phyloP scores from a whole-genome alignment of 2,329 filamentous ascomycete genomes.

The Colletotrichum tofieldiae region DNA sequence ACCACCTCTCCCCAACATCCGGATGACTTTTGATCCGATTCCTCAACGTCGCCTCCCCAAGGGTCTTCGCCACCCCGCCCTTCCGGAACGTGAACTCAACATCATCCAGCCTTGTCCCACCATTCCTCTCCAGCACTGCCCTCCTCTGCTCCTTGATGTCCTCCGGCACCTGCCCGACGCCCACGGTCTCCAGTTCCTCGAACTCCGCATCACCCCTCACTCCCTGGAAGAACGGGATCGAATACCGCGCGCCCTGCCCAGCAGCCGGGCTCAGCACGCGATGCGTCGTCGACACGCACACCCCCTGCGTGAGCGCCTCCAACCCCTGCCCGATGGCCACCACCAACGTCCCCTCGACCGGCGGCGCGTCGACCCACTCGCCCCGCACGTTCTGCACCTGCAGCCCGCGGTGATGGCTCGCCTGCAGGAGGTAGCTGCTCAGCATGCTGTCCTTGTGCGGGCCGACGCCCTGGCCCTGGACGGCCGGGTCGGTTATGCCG shows the following conservation, averaged over 20 bases:
- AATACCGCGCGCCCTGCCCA: constrained; percentile 81
- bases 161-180: constrained; percentile 73
- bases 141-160: constrained; percentile 75
- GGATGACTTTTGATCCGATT: constrained; percentile 91
- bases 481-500: constrained; percentile 56
- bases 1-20: constrained; percentile 88
- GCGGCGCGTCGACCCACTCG: constrained; percentile 87
- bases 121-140: constrained; percentile 69
- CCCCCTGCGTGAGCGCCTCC: constrained; percentile 87
- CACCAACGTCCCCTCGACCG: constrained; percentile 82
- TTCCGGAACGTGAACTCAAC: constrained; percentile 90
- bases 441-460: constrained; percentile 92
- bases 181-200: constrained; percentile 78
- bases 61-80: constrained; percentile 75
- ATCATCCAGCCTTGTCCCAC: constrained; percentile 75
- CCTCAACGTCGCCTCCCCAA: constrained; percentile 88
- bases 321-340: constrained; percentile 91
- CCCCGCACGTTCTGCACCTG: constrained; percentile 87
- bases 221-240: constrained; percentile 91
- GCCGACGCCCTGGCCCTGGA: constrained; percentile 75
- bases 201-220: constrained; percentile 85
- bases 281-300: constrained; percentile 87
- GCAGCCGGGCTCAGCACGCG: constrained; percentile 82
- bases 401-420: constrained; percentile 80
- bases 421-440: constrained; percentile 85